Evolutionary conservation across 164 flowering plant genomes (phyloP).

Genomic region (Houttuynia cordata): DNA sequence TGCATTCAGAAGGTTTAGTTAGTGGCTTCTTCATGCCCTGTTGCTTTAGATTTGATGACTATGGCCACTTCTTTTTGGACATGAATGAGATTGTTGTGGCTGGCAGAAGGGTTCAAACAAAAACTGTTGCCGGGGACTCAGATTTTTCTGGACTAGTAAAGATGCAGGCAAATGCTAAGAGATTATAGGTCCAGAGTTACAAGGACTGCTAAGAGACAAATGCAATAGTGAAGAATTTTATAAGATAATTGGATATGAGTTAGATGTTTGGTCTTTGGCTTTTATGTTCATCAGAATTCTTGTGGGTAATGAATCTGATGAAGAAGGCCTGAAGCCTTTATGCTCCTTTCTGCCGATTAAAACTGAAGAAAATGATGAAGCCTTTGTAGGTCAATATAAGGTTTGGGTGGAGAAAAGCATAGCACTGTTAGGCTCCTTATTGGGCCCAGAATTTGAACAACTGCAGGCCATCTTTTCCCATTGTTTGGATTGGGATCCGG

Average conservation of each 20-base stretch:
- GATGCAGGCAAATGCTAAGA: constrained; percentile 18
- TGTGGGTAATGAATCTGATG: constrained; percentile 28
- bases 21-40: constrained; percentile 41
- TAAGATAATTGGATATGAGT: constrained; percentile 21
- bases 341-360: constrained; percentile 2
- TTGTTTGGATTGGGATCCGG: constrained; percentile 45
- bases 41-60: constrained; percentile 42
- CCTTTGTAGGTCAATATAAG: constrained; percentile 12
- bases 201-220: constrained; percentile 18
- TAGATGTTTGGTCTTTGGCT: constrained; percentile 78
- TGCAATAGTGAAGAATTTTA: constrained; percentile 16
- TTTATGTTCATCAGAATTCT: constrained; percentile 44
- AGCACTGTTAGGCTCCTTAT: constrained; percentile 17
- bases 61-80: constrained; percentile 39
- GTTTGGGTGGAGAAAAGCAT: constrained; percentile 36
- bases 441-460: constrained; percentile 24
- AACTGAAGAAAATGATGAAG: constrained; percentile 18
- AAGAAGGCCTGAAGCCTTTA: constrained; percentile 19
- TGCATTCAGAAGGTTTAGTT: constrained; percentile 46
- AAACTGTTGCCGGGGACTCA: constrained; percentile 10
- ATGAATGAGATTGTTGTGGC: constrained; percentile 26
- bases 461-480: constrained; percentile 30
- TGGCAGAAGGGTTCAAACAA: constrained; percentile 30
- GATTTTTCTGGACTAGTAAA: constrained; percentile 13
- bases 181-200: constrained; percentile 64